These are phyloP conservation scores for Dissophora ornata DNA, from an alignment of 192 early-diverging fungal genomes.

Conservation along the genomic window DNA sequence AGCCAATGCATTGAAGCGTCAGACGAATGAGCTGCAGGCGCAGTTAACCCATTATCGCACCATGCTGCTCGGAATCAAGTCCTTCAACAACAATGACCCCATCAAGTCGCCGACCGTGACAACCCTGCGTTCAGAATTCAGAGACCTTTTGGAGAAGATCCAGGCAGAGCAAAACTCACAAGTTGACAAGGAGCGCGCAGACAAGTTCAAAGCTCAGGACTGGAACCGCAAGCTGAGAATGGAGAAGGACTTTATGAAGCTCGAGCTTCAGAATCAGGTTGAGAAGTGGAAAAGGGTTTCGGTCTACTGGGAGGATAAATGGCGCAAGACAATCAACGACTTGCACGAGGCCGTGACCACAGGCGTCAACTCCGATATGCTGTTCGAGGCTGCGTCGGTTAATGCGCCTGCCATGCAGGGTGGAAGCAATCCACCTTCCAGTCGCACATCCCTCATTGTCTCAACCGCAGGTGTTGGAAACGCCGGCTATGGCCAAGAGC, in stretches of 20 bases:
- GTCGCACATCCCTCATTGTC: constrained; percentile 28
- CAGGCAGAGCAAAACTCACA: constrained; percentile 51
- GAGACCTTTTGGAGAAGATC: constrained; percentile 48
- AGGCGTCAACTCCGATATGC: constrained; percentile 33
- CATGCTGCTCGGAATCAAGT: constrained; percentile 53
- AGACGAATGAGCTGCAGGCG: constrained; percentile 35
- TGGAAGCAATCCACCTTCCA: constrained; percentile 16
- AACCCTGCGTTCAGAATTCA: constrained; percentile 46
- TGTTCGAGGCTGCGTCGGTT: constrained; percentile 26
- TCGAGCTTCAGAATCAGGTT: constrained; percentile 52
- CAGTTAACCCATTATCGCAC: constrained; percentile 48
- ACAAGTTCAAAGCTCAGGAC: constrained; percentile 52
- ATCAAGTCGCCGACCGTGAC: constrained; percentile 53
- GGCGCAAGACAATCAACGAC: constrained; percentile 47
- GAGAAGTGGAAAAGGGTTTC: constrained; percentile 54
- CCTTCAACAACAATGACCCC: constrained; percentile 54
- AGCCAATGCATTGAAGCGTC: constrained; percentile 46
- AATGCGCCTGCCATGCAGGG: background rate
- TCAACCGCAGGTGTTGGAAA: background rate
- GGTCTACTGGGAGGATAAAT: constrained; percentile 53
- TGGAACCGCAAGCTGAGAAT: constrained; percentile 53
- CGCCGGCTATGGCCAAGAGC: constrained; percentile 7
- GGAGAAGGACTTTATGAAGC: constrained; percentile 56
- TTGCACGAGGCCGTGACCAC: constrained; percentile 49
- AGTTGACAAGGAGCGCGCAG: constrained; percentile 40